Evolutionary conservation across 768 basidiomycete genomes (phyloP), one percentile per base, ranked within the genome.

Genomic region (Leucogyrophana mollusca): DNA sequence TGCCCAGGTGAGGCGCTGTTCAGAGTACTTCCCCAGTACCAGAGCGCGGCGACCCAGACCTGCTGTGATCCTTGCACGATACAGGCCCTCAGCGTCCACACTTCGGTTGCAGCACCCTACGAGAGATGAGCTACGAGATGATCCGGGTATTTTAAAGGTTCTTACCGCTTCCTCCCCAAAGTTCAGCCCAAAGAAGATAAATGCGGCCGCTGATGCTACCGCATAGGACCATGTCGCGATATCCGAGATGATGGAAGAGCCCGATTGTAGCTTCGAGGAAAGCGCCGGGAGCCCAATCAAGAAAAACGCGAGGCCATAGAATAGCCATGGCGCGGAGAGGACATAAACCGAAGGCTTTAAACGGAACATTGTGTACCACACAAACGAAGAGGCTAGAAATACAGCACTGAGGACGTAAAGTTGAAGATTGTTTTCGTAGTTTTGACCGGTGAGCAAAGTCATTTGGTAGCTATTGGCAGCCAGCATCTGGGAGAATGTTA

Each of bases 401-500:
- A 95, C 82, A 47, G 78, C 82, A 33, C 91, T 87, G n/a, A 96
- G 80, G 40, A 95, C 90, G 60, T 95, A 96, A 8, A 94, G 77
- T 57, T 94, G 89, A 20, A 90, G 51, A 55, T 87, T 74, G 51
- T 83, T 77, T 62, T 90, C 82, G 69, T 83, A 90, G 55, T 91
- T 93, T 56, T 85, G 82, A 43, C 94, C 94, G 16, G 88, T 86
- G 16, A 95, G 75, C 27, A 96, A 70, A 14, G 92, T 94, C 59
- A 95, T 88, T 68, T 96, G 94, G 80, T 94, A 96, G 59, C 92
- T 94, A 23, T 90, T 92, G 3, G 91, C 91, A 46, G 86, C 83
- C 52, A 93, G 68, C 87, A 93, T 91, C 80, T 87, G 54, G 7
- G 39, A 45, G 32, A n/a, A n/a, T n/a, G n/a, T n/a, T 35, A 23